Conservation (phyloP, 345 rosid genomes). For the Odontarrhena argentea region DNA sequence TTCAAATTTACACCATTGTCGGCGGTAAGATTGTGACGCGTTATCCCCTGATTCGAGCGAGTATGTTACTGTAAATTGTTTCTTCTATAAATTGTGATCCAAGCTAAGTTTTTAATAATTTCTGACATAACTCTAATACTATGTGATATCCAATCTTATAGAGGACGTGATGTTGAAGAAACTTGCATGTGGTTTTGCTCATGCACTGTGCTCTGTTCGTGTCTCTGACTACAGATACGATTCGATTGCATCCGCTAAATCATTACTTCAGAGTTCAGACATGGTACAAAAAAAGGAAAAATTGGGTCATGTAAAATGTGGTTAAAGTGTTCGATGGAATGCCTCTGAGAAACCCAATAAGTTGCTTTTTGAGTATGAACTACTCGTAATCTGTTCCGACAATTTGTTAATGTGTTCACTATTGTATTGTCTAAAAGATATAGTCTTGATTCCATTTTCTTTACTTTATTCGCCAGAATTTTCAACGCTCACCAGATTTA, state of each 20-base stretch:
- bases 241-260: background rate
- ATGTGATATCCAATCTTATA: background rate
- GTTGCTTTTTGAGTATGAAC: constrained; percentile 16
- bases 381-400: constrained; percentile 12
- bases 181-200: background rate
- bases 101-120: background rate
- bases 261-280: background rate
- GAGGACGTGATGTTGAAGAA: constrained; percentile 14
- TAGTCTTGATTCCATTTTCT: background rate
- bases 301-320: background rate
- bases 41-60: no score
- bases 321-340: constrained; percentile 26
- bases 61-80: no score
- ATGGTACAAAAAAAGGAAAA: no score
- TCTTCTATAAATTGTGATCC: background rate
- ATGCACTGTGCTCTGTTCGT: background rate
- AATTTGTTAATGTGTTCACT: constrained; percentile 9
- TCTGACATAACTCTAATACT: background rate
- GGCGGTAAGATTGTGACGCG: no score
- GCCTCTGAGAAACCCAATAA: constrained; percentile 12
- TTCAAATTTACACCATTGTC: no score
- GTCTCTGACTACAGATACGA: background rate
- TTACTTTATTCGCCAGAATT: constrained; percentile 16
- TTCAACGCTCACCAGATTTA: constrained; percentile 6
- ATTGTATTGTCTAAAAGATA: constrained; percentile 9